A percentile compares a stretch with the other conserved stretches of the same genome.
phyloP scores from a whole-genome alignment of 495 filamentous ascomycete genomes.

The Cercophora samala region DNA sequence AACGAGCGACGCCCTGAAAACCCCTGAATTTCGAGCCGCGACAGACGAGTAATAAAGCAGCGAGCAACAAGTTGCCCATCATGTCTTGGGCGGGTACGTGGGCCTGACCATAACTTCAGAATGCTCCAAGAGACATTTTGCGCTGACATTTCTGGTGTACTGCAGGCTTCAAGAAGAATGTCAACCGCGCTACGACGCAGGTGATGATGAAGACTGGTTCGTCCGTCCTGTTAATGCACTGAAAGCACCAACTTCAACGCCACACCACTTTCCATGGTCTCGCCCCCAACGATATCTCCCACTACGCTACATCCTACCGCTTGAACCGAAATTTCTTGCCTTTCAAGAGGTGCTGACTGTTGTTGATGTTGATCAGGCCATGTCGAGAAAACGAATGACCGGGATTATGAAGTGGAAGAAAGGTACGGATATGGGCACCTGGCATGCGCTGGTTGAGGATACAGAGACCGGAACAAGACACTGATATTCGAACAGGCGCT shows the following conservation, averaged over 20 bases:
- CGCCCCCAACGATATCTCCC: not conserved
- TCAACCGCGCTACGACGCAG: slow-evolving; percentile 97
- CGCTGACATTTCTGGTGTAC: slow-evolving; percentile 8
- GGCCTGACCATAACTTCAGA: slow-evolving; percentile 22
- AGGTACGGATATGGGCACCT: slow-evolving; percentile 52
- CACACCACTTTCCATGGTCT: not conserved
- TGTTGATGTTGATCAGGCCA: slow-evolving; percentile 57
- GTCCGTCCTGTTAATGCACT: slow-evolving; percentile 6
- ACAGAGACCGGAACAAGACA: not conserved
- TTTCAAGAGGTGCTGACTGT: slow-evolving; percentile 6
- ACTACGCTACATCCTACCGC: not conserved
- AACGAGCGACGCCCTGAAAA: slow-evolving; percentile 3
- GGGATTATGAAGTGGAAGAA: slow-evolving; percentile 97
- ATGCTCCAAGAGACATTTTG: not conserved
- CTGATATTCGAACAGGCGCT: slow-evolving; percentile 58
- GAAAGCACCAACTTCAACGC: not conserved
- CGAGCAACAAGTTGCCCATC: slow-evolving; percentile 30
- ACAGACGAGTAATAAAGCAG: not conserved
- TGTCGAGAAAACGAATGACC: slow-evolving; percentile 96
- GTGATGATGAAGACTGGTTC: slow-evolving; percentile 98
- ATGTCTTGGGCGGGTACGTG: slow-evolving; percentile 61
- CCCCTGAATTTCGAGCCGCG: not conserved
- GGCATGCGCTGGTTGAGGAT: not conserved
- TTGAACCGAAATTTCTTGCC: not conserved
- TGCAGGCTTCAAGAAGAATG: slow-evolving; percentile 96